Conservation (phyloP, 805 yeast species). For the Wickerhamiella bombiphila region DNA sequence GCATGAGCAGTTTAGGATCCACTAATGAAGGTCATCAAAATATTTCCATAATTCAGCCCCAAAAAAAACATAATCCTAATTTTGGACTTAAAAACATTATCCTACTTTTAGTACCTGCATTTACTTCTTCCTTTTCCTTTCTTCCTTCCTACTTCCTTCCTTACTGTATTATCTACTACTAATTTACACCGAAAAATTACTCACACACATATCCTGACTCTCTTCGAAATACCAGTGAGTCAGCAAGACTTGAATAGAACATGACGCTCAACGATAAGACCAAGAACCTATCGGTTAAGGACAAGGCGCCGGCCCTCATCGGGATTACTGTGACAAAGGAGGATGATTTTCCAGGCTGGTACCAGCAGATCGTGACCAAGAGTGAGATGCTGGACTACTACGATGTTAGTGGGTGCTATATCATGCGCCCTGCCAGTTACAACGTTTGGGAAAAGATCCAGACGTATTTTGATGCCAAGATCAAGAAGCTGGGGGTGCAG, state of each 20-base stretch:
- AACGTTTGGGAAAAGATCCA: conserved; percentile 91
- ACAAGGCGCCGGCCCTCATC: conserved; percentile 22
- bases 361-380: conserved; percentile 87
- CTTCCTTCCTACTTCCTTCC: no score
- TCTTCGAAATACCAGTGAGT: no score
- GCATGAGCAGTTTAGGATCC: no score
- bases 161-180: no score
- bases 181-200: no score
- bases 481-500: conserved; percentile 79
- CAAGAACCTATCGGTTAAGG: conserved; percentile 7
- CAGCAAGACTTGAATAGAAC: background rate
- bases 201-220: no score
- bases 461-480: conserved; percentile 63
- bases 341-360: conserved; percentile 92
- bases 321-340: conserved; percentile 94
- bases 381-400: conserved; percentile 98
- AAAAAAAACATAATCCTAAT: no score
- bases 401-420: conserved; percentile 97
- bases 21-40: no score
- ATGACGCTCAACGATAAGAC: conserved; percentile 14
- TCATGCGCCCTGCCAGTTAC: conserved; percentile 90
- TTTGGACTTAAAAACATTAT: no score
- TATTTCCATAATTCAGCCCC: no score
- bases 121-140: no score
- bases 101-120: no score